Percentiles rank a stretch among this genome's conserved stretches.
Conservation (phyloP, 2,329 filamentous ascomycete genomes). For the Trichoderma sp. region DNA sequence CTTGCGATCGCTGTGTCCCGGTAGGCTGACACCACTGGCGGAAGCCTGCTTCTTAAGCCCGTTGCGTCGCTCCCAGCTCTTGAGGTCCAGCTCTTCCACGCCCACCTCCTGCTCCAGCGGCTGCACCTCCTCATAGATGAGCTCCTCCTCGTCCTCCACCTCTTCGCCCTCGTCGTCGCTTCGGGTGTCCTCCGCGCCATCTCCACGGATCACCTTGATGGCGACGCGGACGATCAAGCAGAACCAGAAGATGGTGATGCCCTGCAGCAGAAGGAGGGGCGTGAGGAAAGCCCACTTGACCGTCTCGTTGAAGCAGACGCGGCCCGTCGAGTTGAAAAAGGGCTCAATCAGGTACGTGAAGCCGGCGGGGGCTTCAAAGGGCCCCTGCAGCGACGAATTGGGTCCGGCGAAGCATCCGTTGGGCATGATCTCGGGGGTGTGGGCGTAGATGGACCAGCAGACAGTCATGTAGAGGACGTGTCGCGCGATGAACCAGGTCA, state of each 20-base stretch:
- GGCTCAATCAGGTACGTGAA: constrained; percentile 71
- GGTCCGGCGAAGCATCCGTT: constrained; percentile 71
- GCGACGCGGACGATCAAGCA: constrained; percentile 84
- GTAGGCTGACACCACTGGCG: constrained; percentile 65
- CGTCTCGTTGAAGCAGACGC: constrained; percentile 76
- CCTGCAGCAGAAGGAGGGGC: constrained; percentile 76
- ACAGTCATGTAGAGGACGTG: constrained; percentile 79
- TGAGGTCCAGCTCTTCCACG: constrained; percentile 69
- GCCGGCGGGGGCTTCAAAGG: constrained; percentile 51
- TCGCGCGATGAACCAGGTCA: constrained; percentile 80
- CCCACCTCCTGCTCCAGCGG: constrained; percentile 74
- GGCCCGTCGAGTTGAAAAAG: constrained; percentile 69
- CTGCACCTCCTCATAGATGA: constrained; percentile 56
- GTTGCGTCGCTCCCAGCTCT: constrained; percentile 61
- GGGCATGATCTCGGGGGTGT: constrained; percentile 63
- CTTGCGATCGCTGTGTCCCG: constrained; percentile 74
- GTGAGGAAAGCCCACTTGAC: constrained; percentile 78
- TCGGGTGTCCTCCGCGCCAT: constrained; percentile 78
- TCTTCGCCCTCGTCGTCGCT: constrained; percentile 84
- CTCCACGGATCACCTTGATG: constrained; percentile 74
- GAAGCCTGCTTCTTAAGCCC: constrained; percentile 57
- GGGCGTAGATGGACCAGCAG: constrained; percentile 78
- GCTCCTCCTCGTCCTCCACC: constrained; percentile 59
- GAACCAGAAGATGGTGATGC: constrained; percentile 85
- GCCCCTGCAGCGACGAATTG: constrained; percentile 57